These are phyloP conservation scores for Penicillium corylophilum DNA, from an alignment of 2,329 filamentous ascomycete species.

Conservation along the genomic window DNA sequence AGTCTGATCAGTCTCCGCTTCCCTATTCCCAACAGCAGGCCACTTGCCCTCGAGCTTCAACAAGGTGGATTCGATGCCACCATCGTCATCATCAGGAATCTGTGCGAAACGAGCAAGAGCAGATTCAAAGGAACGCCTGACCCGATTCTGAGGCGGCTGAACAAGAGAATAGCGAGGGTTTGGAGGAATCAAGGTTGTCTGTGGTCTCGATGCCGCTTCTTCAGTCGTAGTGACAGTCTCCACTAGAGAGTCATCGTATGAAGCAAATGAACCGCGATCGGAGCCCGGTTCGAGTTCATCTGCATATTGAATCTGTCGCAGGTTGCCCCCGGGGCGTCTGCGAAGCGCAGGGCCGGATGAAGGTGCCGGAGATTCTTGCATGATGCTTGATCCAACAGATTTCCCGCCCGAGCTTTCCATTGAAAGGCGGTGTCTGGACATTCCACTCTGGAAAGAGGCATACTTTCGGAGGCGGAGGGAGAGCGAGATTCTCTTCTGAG, in stretches of 20 bases:
- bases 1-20: slow-evolving; percentile 4
- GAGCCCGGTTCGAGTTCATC: slow-evolving; percentile 56
- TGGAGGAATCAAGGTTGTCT: slow-evolving; percentile 29
- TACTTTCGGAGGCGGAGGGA: slow-evolving; percentile 45
- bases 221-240: slow-evolving; percentile 19
- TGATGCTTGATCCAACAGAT: slow-evolving; percentile 18
- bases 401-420: slow-evolving; percentile 24
- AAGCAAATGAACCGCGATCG: slow-evolving; percentile 38
- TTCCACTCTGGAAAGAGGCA: slow-evolving; percentile 46
- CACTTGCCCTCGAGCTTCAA: slow-evolving; percentile 89
- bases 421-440: slow-evolving; percentile 32
- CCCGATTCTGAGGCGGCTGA: slow-evolving; percentile 55
- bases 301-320: slow-evolving; percentile 66
- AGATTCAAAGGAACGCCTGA: slow-evolving; percentile 75
- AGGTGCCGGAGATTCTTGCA: slow-evolving; percentile 22
- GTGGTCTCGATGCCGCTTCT: slow-evolving; percentile 22
- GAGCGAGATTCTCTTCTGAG: slow-evolving; percentile 28
- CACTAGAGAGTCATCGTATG: slow-evolving; percentile 31
- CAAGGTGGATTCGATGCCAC: slow-evolving; percentile 88
- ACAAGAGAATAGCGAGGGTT: slow-evolving; percentile 44
- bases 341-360: slow-evolving; percentile 58
- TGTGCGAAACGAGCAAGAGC: slow-evolving; percentile 84
- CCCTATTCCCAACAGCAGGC: slow-evolving; percentile 23
- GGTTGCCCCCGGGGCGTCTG: slow-evolving; percentile 71
- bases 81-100: slow-evolving; percentile 85